Percentiles rank a stretch among this genome's conserved stretches.
Conservation (phyloP, 2,329 filamentous ascomycete genomes). For the Pseudonectria foliicola region DNA sequence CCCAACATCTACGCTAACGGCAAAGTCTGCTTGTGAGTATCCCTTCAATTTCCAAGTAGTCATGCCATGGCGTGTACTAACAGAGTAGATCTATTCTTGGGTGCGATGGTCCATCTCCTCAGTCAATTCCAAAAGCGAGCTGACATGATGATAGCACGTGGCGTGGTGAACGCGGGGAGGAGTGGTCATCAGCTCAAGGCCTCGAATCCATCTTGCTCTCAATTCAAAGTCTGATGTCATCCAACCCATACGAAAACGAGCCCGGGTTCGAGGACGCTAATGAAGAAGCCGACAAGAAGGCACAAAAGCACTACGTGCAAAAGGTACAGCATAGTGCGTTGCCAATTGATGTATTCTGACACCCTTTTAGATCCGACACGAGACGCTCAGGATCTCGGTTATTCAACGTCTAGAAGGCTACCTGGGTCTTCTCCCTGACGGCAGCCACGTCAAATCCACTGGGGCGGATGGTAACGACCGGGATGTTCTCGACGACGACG, state of each 20-base stretch:
- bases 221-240: conserved; percentile 92
- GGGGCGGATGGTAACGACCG: conserved; percentile 22
- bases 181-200: conserved; percentile 95
- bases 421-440: conserved; percentile 55
- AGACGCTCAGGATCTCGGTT: conserved; percentile 78
- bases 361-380: conserved; percentile 68
- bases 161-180: conserved; percentile 81
- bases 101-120: conserved; percentile 38
- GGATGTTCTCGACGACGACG: conserved; percentile 39
- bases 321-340: conserved; percentile 50
- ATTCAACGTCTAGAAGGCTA: conserved; percentile 79
- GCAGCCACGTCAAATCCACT: conserved; percentile 24
- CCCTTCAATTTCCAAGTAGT: conserved; percentile 1
- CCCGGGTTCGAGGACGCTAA: conserved; percentile 81
- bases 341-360: conserved; percentile 6
- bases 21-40: conserved; percentile 80
- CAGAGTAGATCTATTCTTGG: conserved; percentile 69
- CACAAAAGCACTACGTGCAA: conserved; percentile 66
- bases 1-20: conserved; percentile 92
- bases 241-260: conserved; percentile 93
- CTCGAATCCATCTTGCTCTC: conserved; percentile 91
- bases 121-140: neutral
- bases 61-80: neutral
- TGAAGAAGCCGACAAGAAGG: conserved; percentile 59
- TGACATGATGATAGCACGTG: conserved; percentile 63